Evolutionary conservation across 2,329 filamentous ascomycete genomes (phyloP), one percentile per base, ranked within the genome.

Genomic region (Aspergillus sp.): DNA sequence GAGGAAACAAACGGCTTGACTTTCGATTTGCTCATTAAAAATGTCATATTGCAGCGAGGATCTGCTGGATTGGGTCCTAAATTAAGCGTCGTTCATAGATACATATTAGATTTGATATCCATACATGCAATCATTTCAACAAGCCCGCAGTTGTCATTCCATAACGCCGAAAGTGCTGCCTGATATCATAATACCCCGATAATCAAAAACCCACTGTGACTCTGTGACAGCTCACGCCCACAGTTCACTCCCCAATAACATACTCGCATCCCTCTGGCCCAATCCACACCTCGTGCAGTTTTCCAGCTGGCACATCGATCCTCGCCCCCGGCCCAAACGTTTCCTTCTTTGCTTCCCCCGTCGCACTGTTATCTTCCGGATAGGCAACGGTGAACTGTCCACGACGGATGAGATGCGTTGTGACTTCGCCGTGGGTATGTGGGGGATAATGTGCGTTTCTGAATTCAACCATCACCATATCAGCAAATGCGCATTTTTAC

Each of bases 211-310:
- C 10, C 10, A 39, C 10, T 2, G 19, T 19, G 19, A 19, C 19
- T 19, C 19, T 19, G 29, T 10, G 8, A 29, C 29, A 29, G 10
- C 3, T 34, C 36, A 19, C 19, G 19, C 19, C 19, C 19, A 1
- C 19, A 19, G 19, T 19, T 19, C 57, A 78, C 56, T 81, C 77
- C 27, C 78, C 78, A 59, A 81, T 80, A 28, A 81, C 76, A 68
- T 80, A 80, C 49, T 78, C 78, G 61, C 79, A 82, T 1, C 79
- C 79, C 36, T 75, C 67, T 5, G 63, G 52, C 1, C 80, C 79
- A 52, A 82, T 76, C 78, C 79, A 82, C 1, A 82, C 79, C 61
- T 82, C 78, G 57, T 82, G 79, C 26, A 73, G 47, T 53, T 73
- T 73, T 2, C 72, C 68, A 0, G 76, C 77, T 27, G 77, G 75